phyloP scores from a whole-genome alignment of 371 early-diverging fungal genomes.

The Mucor velutinosus region DNA sequence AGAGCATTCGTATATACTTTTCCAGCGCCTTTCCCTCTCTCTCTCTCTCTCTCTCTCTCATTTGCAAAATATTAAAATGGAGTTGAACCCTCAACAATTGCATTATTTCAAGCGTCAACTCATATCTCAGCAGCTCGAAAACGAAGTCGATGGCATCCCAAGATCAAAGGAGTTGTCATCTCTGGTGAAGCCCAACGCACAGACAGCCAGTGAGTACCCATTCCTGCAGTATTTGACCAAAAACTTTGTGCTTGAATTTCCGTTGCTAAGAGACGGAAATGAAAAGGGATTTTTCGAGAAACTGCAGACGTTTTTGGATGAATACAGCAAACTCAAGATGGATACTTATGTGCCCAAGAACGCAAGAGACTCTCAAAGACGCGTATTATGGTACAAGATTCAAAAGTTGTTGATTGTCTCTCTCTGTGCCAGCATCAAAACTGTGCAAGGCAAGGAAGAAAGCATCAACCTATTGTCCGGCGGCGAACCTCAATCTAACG shows the following conservation, averaged over 20 bases:
- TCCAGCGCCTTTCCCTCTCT: not conserved
- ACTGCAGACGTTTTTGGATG: constrained; percentile 35
- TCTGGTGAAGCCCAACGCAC: not conserved
- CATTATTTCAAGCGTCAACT: constrained; percentile 34
- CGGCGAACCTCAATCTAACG: not conserved
- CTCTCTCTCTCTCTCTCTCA: not conserved
- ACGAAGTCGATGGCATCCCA: constrained; percentile 14
- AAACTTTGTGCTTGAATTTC: constrained; percentile 39
- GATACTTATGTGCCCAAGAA: constrained; percentile 35
- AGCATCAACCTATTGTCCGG: constrained; percentile 24
- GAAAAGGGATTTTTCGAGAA: constrained; percentile 38
- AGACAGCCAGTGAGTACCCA: constrained; percentile 20
- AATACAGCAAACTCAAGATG: constrained; percentile 34
- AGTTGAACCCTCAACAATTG: constrained; percentile 19
- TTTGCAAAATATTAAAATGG: constrained; percentile 8
- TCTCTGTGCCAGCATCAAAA: constrained; percentile 43
- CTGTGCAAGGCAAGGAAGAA: constrained; percentile 43
- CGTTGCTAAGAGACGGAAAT: constrained; percentile 37
- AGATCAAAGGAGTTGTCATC: not conserved
- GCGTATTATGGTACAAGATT: constrained; percentile 39
- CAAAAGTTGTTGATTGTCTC: constrained; percentile 38
- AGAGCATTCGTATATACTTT: not conserved
- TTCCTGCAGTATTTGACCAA: constrained; percentile 39
- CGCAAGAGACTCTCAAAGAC: constrained; percentile 33
- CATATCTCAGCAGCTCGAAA: constrained; percentile 16